Conservation (phyloP, 1,284 basidiomycete genomes). For the Laetiporus sulphureus region DNA sequence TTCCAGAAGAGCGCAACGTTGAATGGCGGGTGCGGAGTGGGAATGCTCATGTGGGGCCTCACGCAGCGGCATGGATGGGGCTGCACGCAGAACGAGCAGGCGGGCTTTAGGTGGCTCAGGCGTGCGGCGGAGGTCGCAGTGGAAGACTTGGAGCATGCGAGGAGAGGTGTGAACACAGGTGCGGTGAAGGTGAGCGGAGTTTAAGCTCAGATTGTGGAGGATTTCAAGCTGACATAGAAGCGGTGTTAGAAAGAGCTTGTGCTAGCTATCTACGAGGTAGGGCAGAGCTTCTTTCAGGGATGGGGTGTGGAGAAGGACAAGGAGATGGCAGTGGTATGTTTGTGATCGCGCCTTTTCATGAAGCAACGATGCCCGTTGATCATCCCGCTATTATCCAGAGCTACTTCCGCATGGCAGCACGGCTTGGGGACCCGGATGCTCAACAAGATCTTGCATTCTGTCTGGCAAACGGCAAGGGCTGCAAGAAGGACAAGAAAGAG, state of each 20-base stretch:
- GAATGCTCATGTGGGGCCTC: slow-evolving; percentile 91
- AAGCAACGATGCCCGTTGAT: not conserved
- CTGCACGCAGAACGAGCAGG: slow-evolving; percentile 66
- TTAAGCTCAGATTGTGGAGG: slow-evolving; percentile 85
- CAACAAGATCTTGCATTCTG: slow-evolving; percentile 84
- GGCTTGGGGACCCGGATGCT: slow-evolving; percentile 81
- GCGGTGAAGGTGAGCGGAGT: slow-evolving; percentile 40
- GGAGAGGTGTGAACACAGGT: slow-evolving; percentile 31
- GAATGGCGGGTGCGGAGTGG: slow-evolving; percentile 77
- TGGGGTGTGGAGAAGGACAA: slow-evolving; percentile 86
- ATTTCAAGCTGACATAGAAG: slow-evolving; percentile 88
- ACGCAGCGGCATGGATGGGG: slow-evolving; percentile 90
- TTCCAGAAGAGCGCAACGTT: slow-evolving; percentile 79
- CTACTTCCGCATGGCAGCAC: slow-evolving; percentile 81
- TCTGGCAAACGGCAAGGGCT: slow-evolving; percentile 80
- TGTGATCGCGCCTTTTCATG: not conserved
- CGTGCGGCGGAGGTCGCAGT: slow-evolving; percentile 79
- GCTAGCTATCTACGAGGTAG: slow-evolving; percentile 87
- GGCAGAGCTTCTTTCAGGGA: slow-evolving; percentile 87
- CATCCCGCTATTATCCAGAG: slow-evolving; percentile 49
- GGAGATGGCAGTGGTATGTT: slow-evolving; percentile 75
- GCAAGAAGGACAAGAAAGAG: slow-evolving; percentile 83
- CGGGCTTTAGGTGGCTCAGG: slow-evolving; percentile 79
- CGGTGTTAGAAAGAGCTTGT: slow-evolving; percentile 93
- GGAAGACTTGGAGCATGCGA: slow-evolving; percentile 63